Base-by-base conservation (phyloP, 768 basidiomycete species). In the Tylopilus cervinicoccineus region DNA sequence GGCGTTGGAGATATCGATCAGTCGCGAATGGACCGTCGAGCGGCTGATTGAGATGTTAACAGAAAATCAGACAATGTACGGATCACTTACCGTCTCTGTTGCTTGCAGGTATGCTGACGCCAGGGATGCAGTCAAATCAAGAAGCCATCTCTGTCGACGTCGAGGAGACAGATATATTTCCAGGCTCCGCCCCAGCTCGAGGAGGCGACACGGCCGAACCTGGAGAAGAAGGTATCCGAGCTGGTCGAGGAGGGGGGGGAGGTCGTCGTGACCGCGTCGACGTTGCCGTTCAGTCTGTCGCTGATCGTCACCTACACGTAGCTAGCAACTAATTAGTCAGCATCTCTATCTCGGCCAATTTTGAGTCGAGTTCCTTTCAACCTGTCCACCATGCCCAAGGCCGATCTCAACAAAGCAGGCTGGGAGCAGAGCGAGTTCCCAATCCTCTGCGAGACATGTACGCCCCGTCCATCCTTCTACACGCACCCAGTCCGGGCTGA, bases 401-500 rank as follows among this genome's bases (percentile, higher is more conserved):
- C 84, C n/a, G 92, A 95, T 65, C 83, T 94, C 54, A 94, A 95
- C 76, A 93, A 93, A 69, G 90, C 92, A 19, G 90, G 91, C 13
- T 90, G 88, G 88, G 92, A 94, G 63, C 86, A 90, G 72, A 87
- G 85, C 65, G 92, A 93, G 66, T 93, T 93, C 45, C 92, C 93
- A 5, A 89, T 93, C 66, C 81, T 95, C 20, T 94, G 93, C 66
- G 93, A 95, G 70, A 91, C 88, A 64, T 94, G 93, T 88, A 62
- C 54, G 84, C 69, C 45, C 23, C 38, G 47, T 43, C 53, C 20
- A 32, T 17, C 43, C 29, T 24, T 4, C 48, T 38, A 19, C 2
- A 8, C 24, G 9, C 29, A 11, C 37, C 3, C 24, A 48, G 11
- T 16, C 29, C 24, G 36, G 11, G 28, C 42, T 62, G 24, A 62